phyloP scores from a whole-genome alignment of 495 filamentous ascomycete genomes.

The Aeminium ludgeri region DNA sequence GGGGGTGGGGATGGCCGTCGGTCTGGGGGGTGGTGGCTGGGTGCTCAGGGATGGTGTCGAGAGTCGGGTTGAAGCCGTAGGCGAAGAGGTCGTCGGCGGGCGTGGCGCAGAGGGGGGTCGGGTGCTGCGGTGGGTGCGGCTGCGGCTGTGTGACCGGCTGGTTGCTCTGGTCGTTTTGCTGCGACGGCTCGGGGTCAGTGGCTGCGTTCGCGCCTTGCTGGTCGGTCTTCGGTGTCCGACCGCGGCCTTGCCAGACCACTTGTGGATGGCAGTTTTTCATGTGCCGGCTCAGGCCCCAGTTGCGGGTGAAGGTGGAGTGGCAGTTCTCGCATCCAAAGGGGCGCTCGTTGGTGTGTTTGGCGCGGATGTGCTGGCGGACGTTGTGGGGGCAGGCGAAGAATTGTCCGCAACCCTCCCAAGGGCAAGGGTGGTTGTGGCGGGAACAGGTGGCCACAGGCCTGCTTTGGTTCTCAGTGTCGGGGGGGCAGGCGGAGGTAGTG shows the following conservation, averaged over 20 bases:
- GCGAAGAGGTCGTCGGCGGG: background rate
- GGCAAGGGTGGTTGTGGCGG: no score
- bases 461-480: no score
- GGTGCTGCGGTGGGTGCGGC: background rate
- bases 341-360: background rate
- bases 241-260: background rate
- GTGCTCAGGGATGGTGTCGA: no score
- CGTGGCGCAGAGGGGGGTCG: background rate
- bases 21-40: no score
- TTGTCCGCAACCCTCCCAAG: no score
- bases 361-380: background rate
- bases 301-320: background rate
- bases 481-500: no score
- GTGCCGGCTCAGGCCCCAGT: background rate
- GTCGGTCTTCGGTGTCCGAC: background rate
- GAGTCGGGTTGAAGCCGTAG: no score
- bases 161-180: background rate
- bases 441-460: no score
- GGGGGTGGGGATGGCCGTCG: no score
- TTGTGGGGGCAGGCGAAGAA: conserved; percentile 2
- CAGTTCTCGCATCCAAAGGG: background rate
- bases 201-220: background rate
- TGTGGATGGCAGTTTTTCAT: background rate
- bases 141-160: background rate
- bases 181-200: background rate